A percentile compares a stretch with the other conserved stretches of the same genome.
These are phyloP conservation scores for Haplosporangium sp. DNA, from an alignment of 371 early-diverging fungal genomes.

Conservation along the genomic window DNA sequence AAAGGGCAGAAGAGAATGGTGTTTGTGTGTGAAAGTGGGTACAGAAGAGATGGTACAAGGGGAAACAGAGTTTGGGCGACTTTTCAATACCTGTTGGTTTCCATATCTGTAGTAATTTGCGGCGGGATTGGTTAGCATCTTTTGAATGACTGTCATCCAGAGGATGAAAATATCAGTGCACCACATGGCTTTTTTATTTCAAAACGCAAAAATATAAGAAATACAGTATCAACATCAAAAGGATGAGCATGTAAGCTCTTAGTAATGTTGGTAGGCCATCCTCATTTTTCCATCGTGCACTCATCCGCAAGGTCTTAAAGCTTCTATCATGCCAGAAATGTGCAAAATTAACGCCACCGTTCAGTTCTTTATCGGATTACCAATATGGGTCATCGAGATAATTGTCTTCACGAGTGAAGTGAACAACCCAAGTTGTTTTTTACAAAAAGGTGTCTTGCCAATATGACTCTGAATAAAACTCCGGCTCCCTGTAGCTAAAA, in stretches of 20 bases:
- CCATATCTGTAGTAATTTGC: too few species aligned
- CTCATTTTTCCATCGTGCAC: slow-evolving; percentile 28
- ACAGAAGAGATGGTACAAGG: too few species aligned
- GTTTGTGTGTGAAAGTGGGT: too few species aligned
- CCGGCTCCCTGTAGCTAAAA: not conserved
- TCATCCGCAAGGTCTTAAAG: slow-evolving; percentile 25
- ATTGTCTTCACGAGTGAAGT: slow-evolving; percentile 34
- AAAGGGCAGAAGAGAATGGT: not conserved
- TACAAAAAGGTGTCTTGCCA: not conserved
- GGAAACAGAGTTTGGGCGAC: too few species aligned
- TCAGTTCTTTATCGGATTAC: slow-evolving; percentile 19
- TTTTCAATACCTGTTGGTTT: too few species aligned
- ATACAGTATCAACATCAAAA: too few species aligned
- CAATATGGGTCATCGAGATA: slow-evolving; percentile 29
- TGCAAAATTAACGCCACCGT: slow-evolving; percentile 23
- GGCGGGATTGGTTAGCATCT: too few species aligned
- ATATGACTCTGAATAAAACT: not conserved
- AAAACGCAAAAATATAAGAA: too few species aligned
- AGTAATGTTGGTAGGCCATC: not conserved
- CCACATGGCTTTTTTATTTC: too few species aligned
- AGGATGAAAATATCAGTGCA: too few species aligned
- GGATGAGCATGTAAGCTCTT: too few species aligned
- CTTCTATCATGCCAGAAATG: slow-evolving; percentile 34
- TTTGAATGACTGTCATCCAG: too few species aligned
- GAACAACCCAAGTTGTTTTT: slow-evolving; percentile 28